Evolutionary conservation across 345 rosid genomes (phyloP).

Genomic region (Citrus trifoliata): DNA sequence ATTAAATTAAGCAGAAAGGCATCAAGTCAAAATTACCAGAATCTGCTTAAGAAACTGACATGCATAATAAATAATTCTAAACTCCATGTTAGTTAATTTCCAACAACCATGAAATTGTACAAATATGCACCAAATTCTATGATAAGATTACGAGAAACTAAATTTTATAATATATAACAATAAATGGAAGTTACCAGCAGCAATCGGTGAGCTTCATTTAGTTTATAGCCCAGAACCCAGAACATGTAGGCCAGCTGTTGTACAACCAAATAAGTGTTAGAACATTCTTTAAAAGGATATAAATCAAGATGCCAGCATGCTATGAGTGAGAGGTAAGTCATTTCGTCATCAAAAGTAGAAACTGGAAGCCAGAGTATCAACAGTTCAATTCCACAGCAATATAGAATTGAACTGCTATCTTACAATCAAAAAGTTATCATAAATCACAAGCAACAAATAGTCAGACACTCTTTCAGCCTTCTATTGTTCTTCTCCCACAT

Average conservation of each 20-base stretch:
- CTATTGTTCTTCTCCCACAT: neutral
- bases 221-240: conserved; percentile 93
- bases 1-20: conserved; percentile 1
- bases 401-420: neutral
- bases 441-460: neutral
- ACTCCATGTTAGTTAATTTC: neutral
- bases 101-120: neutral
- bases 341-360: neutral
- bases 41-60: neutral
- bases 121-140: neutral
- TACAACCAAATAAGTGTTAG: conserved; percentile 8
- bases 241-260: conserved; percentile 91
- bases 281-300: conserved; percentile 2
- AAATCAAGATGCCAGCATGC: neutral
- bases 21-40: neutral
- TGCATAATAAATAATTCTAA: neutral
- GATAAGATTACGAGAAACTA: neutral
- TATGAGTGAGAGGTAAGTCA: neutral
- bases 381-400: neutral
- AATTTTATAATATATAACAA: neutral
- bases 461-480: neutral
- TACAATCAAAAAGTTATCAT: neutral
- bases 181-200: conserved; percentile 59
- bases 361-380: neutral
- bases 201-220: conserved; percentile 62